Conservation (phyloP, 257 asterid species). For the Ligustrum vulgare region DNA sequence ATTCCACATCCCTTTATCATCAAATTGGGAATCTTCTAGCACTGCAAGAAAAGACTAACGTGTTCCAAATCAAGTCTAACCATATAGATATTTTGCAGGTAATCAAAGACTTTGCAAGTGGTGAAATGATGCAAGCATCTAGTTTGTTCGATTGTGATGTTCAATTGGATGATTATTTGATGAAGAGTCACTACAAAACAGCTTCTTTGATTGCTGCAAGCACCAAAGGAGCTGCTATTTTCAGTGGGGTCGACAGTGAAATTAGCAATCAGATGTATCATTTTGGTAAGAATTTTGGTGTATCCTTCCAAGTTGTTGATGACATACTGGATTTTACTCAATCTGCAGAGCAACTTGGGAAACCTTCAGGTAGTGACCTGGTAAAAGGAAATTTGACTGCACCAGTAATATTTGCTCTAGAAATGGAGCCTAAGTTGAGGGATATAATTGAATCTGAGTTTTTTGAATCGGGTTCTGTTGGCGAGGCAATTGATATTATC, state of each 20-base stretch:
- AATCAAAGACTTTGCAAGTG: conserved; percentile 92
- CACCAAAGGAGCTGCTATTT: conserved; percentile 85
- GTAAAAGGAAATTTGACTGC: conserved; percentile 85
- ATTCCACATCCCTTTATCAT: background rate
- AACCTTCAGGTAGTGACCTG: conserved; percentile 88
- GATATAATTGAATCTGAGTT: conserved; percentile 78
- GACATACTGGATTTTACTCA: conserved; percentile 87
- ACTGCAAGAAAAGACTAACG: no score
- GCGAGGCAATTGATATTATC: conserved; percentile 67
- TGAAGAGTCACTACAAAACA: conserved; percentile 89
- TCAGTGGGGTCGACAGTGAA: conserved; percentile 60
- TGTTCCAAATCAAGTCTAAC: background rate
- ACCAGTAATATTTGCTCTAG: conserved; percentile 80
- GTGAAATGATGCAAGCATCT: conserved; percentile 93
- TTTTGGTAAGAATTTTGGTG: conserved; percentile 85
- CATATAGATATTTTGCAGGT: conserved; percentile 47
- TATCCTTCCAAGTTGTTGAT: conserved; percentile 85
- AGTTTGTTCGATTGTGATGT: conserved; percentile 81
- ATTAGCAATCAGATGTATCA: conserved; percentile 70
- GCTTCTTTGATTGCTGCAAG: conserved; percentile 93
- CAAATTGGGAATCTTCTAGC: no score
- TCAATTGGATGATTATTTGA: conserved; percentile 71
- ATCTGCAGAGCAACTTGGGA: conserved; percentile 85
- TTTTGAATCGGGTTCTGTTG: conserved; percentile 70
- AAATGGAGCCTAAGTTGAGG: conserved; percentile 60